Conservation (phyloP, 805 yeast genomes). For the Yarrowia sp. region DNA sequence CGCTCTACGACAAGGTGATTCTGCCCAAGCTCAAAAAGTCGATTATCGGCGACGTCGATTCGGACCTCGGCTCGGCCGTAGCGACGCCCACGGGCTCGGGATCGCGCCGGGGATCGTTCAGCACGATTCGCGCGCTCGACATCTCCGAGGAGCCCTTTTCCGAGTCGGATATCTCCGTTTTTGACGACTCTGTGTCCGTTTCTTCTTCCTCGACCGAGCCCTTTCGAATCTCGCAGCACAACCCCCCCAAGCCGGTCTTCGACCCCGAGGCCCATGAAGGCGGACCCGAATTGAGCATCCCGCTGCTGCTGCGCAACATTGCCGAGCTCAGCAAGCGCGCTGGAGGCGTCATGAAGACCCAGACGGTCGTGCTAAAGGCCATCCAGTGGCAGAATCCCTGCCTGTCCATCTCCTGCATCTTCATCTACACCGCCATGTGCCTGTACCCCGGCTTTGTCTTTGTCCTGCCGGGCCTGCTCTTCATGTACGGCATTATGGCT, state of each 20-base stretch:
- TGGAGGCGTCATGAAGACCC: slow-evolving; percentile 16
- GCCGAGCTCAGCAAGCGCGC: slow-evolving; percentile 23
- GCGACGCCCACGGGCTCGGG: slow-evolving; percentile 13
- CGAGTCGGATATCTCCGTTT: slow-evolving; percentile 18
- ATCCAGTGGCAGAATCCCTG: slow-evolving; percentile 26
- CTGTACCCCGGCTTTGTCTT: slow-evolving; percentile 13
- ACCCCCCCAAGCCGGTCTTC: slow-evolving; percentile 18
- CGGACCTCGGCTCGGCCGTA: slow-evolving; percentile 19
- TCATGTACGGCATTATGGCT: slow-evolving; percentile 25
- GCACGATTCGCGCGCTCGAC: slow-evolving; percentile 11
- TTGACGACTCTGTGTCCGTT: not conserved
- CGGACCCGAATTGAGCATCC: slow-evolving; percentile 21
- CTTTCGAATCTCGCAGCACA: slow-evolving; percentile 4
- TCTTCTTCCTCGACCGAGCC: not conserved
- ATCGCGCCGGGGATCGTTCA: slow-evolving; percentile 12
- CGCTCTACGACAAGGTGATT: slow-evolving; percentile 12
- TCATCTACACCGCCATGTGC: slow-evolving; percentile 25
- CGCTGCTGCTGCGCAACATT: slow-evolving; percentile 14
- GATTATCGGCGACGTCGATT: slow-evolving; percentile 1
- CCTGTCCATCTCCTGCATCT: slow-evolving; percentile 23
- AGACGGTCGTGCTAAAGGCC: slow-evolving; percentile 14
- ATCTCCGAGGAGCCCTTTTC: slow-evolving; percentile 25
- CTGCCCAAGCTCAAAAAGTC: slow-evolving; percentile 22
- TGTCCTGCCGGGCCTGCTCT: slow-evolving; percentile 1
- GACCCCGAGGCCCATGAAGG: slow-evolving; percentile 9